Percentiles rank a stretch among this genome's conserved stretches.
Evolutionary conservation across 1,284 basidiomycete genomes (phyloP).

Genomic region (Xerocomus nothofagi): DNA sequence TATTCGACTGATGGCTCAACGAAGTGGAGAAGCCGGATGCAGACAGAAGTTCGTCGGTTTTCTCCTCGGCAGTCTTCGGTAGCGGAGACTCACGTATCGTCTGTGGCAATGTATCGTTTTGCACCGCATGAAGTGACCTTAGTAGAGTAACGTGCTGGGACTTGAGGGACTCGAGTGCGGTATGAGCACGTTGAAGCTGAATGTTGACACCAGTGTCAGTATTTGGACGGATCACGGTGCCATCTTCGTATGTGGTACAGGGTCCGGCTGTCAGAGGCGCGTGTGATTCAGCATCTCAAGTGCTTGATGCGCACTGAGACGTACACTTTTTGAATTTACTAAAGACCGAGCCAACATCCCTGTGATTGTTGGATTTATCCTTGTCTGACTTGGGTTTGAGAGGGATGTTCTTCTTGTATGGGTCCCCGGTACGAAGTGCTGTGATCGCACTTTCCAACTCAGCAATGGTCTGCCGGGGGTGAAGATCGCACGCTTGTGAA

Average conservation of each 20-base stretch:
- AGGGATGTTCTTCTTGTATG: slow-evolving; percentile 35
- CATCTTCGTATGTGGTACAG: slow-evolving; percentile 28
- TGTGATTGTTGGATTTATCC: slow-evolving; percentile 44
- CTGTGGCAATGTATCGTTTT: slow-evolving; percentile 40
- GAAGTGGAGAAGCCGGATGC: slow-evolving; percentile 35
- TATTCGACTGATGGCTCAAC: slow-evolving; percentile 40
- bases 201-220: slow-evolving; percentile 12
- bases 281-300: not conserved
- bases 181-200: slow-evolving; percentile 43
- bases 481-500: slow-evolving; percentile 10
- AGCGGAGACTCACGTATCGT: slow-evolving; percentile 42
- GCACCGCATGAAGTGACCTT: slow-evolving; percentile 43
- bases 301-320: slow-evolving; percentile 15
- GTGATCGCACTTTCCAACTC: slow-evolving; percentile 45
- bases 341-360: slow-evolving; percentile 43
- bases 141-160: slow-evolving; percentile 55
- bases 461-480: slow-evolving; percentile 38
- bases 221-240: slow-evolving; percentile 17
- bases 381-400: slow-evolving; percentile 47
- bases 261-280: slow-evolving; percentile 16
- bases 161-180: slow-evolving; percentile 55
- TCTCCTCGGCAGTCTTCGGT: slow-evolving; percentile 52
- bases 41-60: slow-evolving; percentile 35
- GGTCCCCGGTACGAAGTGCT: slow-evolving; percentile 33
- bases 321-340: slow-evolving; percentile 59